Base-by-base conservation (phyloP, 805 yeast species). In the Kluyveromyces dobzhanskii region DNA sequence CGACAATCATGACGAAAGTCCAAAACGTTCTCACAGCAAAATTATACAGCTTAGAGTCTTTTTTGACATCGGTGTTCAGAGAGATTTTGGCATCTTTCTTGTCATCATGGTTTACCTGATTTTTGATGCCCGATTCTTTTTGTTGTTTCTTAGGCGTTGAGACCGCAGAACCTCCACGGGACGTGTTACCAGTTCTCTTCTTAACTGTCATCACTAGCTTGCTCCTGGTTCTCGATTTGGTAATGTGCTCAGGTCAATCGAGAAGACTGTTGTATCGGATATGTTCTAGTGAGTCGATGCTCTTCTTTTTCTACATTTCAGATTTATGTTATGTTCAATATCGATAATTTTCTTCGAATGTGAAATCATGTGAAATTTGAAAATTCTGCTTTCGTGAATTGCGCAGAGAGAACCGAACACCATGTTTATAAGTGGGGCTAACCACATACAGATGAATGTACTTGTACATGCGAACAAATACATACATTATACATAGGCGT, bases 1-100 rank as follows among this genome's bases (percentile, higher is more conserved):
- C 77, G 13, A 69, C 61, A 44, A 92, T 80, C 97, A 92, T 88
- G 13, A 92, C 86, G 51, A 92, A 61, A 0, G 97, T 84, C 97
- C 97, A 92, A 35, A 84, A 68, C 3, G 97, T 80, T 49, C 98
- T 76, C 18, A 87, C 85, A 34, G 87, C 58, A 54, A 92, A 87
- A 31, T 55, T 56, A 33, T 52, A 51, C 28, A 47, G 47, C 40
- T 50, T 57, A 28, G 45, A 28, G 14, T 43, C 45, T n/a, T 38
- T 38, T 14, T 17, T 17, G 13, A 26, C 29, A 6, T 24, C 29
- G 3, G 4, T 12, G 17, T 9, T 31, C 5, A 16, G 12, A 16
- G 34, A 9, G 19, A 19, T 4, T 16, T 32, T 23, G 12, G 16
- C 4, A 5, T 32, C 12, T 27, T 27, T 27, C 11, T 14, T 27